Evolutionary conservation across 176 grass and related monocot species (phyloP), one percentile per base, ranked within the genome.

Genomic region (Ensete glaucum): DNA sequence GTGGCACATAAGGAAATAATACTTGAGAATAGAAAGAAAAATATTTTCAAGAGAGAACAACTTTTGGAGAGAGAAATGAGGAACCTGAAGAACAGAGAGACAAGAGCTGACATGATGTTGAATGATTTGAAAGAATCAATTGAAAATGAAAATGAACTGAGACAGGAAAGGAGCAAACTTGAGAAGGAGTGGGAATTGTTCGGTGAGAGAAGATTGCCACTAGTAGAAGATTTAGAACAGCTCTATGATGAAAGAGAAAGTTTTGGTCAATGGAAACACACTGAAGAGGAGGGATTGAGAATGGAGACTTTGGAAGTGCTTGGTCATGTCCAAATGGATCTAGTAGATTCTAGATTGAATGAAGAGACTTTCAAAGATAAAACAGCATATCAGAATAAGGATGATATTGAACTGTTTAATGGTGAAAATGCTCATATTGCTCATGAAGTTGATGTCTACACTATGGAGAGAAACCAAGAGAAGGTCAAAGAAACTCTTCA

Each of bases 131-230:
- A 56, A 54, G 71, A 73, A 73, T 12, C 71, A 73, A 26, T 1
- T 73, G 12, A 8, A 55, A 55, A 54, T 9, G 52, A 55, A 25
- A 26, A 52, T 0, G 22, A 72, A 15, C 9, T 16, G 9, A 54
- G 9, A 73, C 19, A 57, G 70, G 52, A 73, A 54, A 54, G 19
- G 21, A 54, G 23, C 20, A 25, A 54, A 73, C 11, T 25, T 53
- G 50, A 73, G 22, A 73, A 73, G 26, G 71, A 73, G 24, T 2
- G 53, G 53, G 22, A 54, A 73, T 73, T 73, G 23, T 27, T 73
- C 2, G 21, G 53, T 56, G 49, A 56, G 71, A 56, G 20, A 73
- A 73, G 12, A 57, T 56, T 25, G 20, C 16, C 53, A 27, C 10
- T 29, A 15, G 71, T 56, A 56, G 24, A 53, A 55, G 14, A 14